A percentile compares a stretch with the other conserved stretches of the same genome.
Evolutionary conservation across 2,329 filamentous ascomycete genomes (phyloP).

Genomic region (Fusarium oxysporum): DNA sequence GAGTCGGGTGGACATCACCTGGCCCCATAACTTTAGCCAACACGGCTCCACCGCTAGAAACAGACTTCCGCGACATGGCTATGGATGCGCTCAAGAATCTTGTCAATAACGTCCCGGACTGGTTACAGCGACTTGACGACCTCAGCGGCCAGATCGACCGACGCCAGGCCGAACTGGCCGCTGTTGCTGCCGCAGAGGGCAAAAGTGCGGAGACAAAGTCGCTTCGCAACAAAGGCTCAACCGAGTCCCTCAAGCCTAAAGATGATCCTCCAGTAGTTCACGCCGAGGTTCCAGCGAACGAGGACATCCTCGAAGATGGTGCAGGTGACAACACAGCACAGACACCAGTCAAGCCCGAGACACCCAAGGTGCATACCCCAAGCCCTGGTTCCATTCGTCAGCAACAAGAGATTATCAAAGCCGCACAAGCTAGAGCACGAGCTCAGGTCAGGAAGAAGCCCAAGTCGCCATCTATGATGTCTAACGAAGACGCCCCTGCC

Average conservation of each 20-base stretch:
- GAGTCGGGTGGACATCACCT: slow-evolving; percentile 50
- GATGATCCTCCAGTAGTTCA: slow-evolving; percentile 51
- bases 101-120: slow-evolving; percentile 67
- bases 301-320: slow-evolving; percentile 38
- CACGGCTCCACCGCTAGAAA: slow-evolving; percentile 46
- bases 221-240: slow-evolving; percentile 64
- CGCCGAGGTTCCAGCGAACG: slow-evolving; percentile 25
- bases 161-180: slow-evolving; percentile 70
- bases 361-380: slow-evolving; percentile 41
- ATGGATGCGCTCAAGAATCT: slow-evolving; percentile 69
- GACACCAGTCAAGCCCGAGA: slow-evolving; percentile 43
- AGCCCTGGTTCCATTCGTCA: slow-evolving; percentile 49
- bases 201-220: slow-evolving; percentile 53
- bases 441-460: slow-evolving; percentile 63
- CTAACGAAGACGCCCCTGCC: slow-evolving; percentile 59
- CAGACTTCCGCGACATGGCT: slow-evolving; percentile 53
- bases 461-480: slow-evolving; percentile 64
- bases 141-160: slow-evolving; percentile 70
- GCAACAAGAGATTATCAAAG: slow-evolving; percentile 58
- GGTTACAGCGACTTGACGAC: slow-evolving; percentile 69
- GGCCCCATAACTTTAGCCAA: slow-evolving; percentile 43
- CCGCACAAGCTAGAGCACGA: slow-evolving; percentile 55
- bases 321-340: slow-evolving; percentile 8
- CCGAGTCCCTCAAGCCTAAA: slow-evolving; percentile 63
- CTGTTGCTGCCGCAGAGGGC: slow-evolving; percentile 51